Base-by-base conservation (phyloP, 2,329 filamentous ascomycete genomes). In the Fusarium solani-melongenae region DNA sequence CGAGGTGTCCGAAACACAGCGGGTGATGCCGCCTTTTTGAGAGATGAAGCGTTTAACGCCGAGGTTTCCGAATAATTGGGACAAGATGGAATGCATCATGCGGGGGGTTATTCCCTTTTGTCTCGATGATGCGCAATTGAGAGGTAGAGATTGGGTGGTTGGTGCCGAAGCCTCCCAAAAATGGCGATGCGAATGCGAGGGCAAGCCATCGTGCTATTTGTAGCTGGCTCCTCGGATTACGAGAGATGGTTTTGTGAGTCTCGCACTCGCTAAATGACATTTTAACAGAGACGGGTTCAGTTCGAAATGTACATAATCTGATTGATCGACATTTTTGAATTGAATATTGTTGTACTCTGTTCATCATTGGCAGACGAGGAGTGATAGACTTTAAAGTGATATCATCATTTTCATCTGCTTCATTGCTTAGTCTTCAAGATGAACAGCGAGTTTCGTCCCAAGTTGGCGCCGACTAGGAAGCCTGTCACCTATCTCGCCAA, bases 391-490 rank as follows among this genome's bases (percentile, higher is more conserved):
- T 31, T 2, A 1, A 14, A 3, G 49, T 29, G 15, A 60, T 41
- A 44, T 33, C 24, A 15, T 59, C 36, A 17, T 39, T 38, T 57
- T 9, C 14, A 46, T n/a, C 22, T 9, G 20, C 11, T n/a, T 22
- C 51, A 8, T 33, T 27, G 6, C 17, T 20, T 53, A 53, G 27
- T 29, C 38, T 39, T 46, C 10, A 41, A 38, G 4, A 74, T 67
- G 62, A 76, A 70, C 49, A 63, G 39, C 33, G 75, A 76, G 38
- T 80, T 81, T 55, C 66, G 58, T 31, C 71, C 79, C 27, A 76
- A 70, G 67, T 59, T 81, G 24, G 70, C 72, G n/a, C 67, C 73
- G 9, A 75, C 78, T 39, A 64, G 41, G 9, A 63, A 62, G 31
- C 77, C 78, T 14, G 67, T 70, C 27, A 66, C 36, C 14, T 78